Evolutionary conservation across 352 stramenopile species (phyloP), one percentile per base, ranked within the genome.

Genomic region (Pythium angustatum): DNA sequence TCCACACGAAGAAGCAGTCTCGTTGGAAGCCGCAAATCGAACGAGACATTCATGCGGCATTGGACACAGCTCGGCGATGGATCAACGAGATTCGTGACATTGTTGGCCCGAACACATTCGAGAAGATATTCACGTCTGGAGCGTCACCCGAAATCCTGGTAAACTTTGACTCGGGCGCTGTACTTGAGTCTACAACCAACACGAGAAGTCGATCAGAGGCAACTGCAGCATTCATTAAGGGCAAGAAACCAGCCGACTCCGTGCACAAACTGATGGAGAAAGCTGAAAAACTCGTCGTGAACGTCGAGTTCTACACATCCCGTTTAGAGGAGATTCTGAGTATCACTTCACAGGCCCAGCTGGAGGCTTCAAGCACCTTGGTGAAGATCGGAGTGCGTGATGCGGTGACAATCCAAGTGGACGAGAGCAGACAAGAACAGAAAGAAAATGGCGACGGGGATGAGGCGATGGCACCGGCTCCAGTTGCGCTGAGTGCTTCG

Each of bases 11-110:
- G 58, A 92, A 89, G 30, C 87, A 91, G 49, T 83, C 83, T 24
- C 70, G 83, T 11, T 96, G 87, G 87, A 93, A 94, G 36, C 87
- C 87, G 14, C 82, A 91, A 38, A 73, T 93, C 52, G 87, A 96
- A 58, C 77, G 81, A 30, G 82, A 93, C 51, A 93, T 96, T 28
- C 72, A 88, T 33, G 71, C 78, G 6, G 77, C 78, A 15, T 77
- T 94, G 68, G 81, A 91, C 24, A 76, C 76, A 45, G 74, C 84
- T 5, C 80, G 79, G 7, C 77, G 86, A 51, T 96, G 87, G 87
- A 76, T 94, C 5, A 78, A 85, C 48, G 83, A 94, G 53, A 71
- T 91, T 24, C 81, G 83, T 44, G 85, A 96, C 44, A 74, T 83
- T 21, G 61, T 96, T 24, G 85, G 85, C 1, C 53, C 64, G 36